Conservation (phyloP, 306 rosid genomes). For the Trifolium repens region DNA sequence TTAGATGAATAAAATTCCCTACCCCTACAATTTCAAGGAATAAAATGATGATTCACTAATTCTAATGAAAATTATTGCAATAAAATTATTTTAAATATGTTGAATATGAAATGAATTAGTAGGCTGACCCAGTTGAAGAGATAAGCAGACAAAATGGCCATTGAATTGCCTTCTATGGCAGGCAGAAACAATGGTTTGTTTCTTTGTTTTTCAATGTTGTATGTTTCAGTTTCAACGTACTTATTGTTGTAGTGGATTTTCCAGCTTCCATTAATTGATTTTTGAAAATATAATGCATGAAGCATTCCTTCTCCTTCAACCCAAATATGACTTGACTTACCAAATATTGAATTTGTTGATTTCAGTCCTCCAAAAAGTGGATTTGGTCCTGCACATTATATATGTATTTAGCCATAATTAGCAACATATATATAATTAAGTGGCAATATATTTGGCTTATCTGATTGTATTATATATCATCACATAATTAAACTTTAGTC, state of each 20-base stretch:
- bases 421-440: background rate
- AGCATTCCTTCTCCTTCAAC: constrained; percentile 93
- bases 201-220: constrained; percentile 55
- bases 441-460: too few species aligned
- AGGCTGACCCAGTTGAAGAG: constrained; percentile 62
- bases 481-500: too few species aligned
- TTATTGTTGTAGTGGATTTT: constrained; percentile 60
- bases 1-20: too few species aligned
- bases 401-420: background rate
- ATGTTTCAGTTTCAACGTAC: constrained; percentile 67
- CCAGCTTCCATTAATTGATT: constrained; percentile 45
- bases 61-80: background rate
- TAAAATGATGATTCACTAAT: background rate
- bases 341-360: constrained; percentile 65
- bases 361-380: constrained; percentile 78
- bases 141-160: constrained; percentile 57
- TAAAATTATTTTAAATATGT: background rate
- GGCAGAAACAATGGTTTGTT: constrained; percentile 71
- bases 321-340: constrained; percentile 64
- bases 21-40: background rate
- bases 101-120: background rate
- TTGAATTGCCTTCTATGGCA: constrained; percentile 56
- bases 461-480: too few species aligned
- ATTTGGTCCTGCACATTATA: constrained; percentile 61
- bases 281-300: constrained; percentile 64